phyloP scores from a whole-genome alignment of 176 grass and related monocot species.

The Leersia perrieri region DNA sequence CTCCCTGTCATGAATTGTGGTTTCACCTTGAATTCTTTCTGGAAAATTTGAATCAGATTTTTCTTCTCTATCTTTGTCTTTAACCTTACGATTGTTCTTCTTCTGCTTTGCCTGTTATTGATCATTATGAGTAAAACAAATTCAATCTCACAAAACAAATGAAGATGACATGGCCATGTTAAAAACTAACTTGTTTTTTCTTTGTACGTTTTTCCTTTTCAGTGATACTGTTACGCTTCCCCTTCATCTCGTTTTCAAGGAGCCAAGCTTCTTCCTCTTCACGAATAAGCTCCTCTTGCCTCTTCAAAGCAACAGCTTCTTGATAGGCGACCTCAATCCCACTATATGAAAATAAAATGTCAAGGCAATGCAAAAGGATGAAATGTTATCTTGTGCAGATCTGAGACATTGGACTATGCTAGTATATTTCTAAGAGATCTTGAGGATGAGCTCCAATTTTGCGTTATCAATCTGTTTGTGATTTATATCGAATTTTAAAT shows the following conservation, averaged over 20 bases:
- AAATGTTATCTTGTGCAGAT: not conserved
- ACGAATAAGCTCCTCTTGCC: slow-evolving; percentile 96
- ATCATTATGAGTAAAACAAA: slow-evolving; percentile 6
- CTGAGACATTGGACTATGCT: not conserved
- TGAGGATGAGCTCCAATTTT: slow-evolving; percentile 1
- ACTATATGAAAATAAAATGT: slow-evolving; percentile 51
- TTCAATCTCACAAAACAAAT: not conserved
- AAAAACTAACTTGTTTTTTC: slow-evolving; percentile 85
- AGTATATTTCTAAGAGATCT: slow-evolving; percentile 24
- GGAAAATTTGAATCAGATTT: slow-evolving; percentile 38
- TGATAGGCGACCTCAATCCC: slow-evolving; percentile 80
- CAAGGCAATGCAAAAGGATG: slow-evolving; percentile 22
- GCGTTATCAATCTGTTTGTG: not conserved
- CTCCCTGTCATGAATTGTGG: slow-evolving; percentile 41
- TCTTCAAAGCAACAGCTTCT: slow-evolving; percentile 96
- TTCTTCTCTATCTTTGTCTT: slow-evolving; percentile 73
- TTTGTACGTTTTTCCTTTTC: slow-evolving; percentile 92
- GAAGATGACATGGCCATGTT: not conserved
- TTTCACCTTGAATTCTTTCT: slow-evolving; percentile 54
- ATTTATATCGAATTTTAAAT: slow-evolving; percentile 5
- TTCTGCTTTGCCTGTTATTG: slow-evolving; percentile 66
- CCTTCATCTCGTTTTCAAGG: slow-evolving; percentile 71
- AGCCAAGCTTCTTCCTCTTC: slow-evolving; percentile 86
- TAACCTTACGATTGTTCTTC: slow-evolving; percentile 71
- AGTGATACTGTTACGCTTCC: slow-evolving; percentile 46